Percentiles rank a stretch among this genome's conserved stretches.
Conservation (phyloP, 83 land plant species). For the Thuja plicata region DNA sequence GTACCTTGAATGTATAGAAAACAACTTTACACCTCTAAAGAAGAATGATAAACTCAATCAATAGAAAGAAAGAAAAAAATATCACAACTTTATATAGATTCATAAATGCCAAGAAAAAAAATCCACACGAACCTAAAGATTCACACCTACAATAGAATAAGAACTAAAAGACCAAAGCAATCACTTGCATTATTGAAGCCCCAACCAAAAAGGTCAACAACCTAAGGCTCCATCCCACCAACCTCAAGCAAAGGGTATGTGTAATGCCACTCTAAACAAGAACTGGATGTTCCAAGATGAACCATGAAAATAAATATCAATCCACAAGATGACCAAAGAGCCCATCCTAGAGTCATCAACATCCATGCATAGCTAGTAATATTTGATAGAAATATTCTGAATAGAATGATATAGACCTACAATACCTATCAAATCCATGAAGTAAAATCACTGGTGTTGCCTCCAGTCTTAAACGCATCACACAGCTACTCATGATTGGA, state of each 20-base stretch:
- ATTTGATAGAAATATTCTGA: too few species aligned
- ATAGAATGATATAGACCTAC: too few species aligned
- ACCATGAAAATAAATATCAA: background rate
- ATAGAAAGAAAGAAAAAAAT: too few species aligned
- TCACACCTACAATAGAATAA: too few species aligned
- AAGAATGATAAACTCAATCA: too few species aligned
- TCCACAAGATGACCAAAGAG: conserved; percentile 8
- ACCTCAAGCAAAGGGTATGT: conserved; percentile 77
- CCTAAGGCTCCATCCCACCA: conserved; percentile 81
- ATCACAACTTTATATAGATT: too few species aligned
- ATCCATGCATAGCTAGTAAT: background rate
- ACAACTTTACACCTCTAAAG: too few species aligned
- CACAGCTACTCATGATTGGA: conserved; percentile 83
- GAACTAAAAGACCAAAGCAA: conserved; percentile 4
- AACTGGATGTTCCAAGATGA: conserved; percentile 41
- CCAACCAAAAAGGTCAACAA: conserved; percentile 94
- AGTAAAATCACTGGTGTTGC: too few species aligned
- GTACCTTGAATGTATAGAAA: too few species aligned
- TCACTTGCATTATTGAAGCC: conserved; percentile 85
- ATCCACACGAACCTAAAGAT: too few species aligned
- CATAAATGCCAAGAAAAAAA: too few species aligned
- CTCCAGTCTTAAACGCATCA: conserved; percentile 46
- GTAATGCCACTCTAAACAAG: conserved; percentile 92
- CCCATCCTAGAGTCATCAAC: conserved; percentile 2
- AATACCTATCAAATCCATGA: too few species aligned